Evolutionary conservation across 2,329 filamentous ascomycete genomes (phyloP), one percentile per base, ranked within the genome.

Genomic region (Pyrenophora tritici-repentis): DNA sequence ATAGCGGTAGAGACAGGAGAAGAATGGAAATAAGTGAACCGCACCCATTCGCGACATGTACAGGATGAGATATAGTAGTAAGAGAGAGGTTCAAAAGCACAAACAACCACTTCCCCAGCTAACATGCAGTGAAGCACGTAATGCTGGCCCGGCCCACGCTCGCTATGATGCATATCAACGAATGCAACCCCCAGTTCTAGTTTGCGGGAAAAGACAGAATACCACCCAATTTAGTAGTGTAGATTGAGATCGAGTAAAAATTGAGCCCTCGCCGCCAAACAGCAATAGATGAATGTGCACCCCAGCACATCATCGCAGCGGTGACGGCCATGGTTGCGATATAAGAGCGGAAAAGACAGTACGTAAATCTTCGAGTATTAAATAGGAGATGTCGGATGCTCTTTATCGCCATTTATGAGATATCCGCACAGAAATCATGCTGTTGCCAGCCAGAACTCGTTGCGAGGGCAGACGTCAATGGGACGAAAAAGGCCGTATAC

Each of bases 151-250:
- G 54, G 49, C 53, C 62, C 50, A 55, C 54, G 56, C 61, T 61
- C 56, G 53, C 53, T 51, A 61, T 61, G 56, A 63, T 62, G 53
- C 61, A 55, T 56, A 58, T 55, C 59, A 56, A 56, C 58, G 55
- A 55, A 65, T 59, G 62, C 62, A 64, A 57, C 57, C 61, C 26
- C 62, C 57, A 51, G 38, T 53, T 65, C 62, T 65, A 65, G 41
- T 47, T 55, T 53, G 59, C 61, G 42, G 59, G 49, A 62, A 61
- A 61, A 58, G 53, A 57, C 59, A 65, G 45, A 57, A 49, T 50
- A 49, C 62, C 62, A 53, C 61, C 62, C 62, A 61, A 40, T 61
- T 61, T 62, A 53, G 43, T 42, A 51, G 53, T 57, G 36, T 53
- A 47, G 43, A 45, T 44, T 42, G 32, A 44, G 47, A 34, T 44